Percentiles rank a stretch among this genome's conserved stretches.
Evolutionary conservation across 495 filamentous ascomycete genomes (phyloP).

Genomic region (Choiromyces venosus): DNA sequence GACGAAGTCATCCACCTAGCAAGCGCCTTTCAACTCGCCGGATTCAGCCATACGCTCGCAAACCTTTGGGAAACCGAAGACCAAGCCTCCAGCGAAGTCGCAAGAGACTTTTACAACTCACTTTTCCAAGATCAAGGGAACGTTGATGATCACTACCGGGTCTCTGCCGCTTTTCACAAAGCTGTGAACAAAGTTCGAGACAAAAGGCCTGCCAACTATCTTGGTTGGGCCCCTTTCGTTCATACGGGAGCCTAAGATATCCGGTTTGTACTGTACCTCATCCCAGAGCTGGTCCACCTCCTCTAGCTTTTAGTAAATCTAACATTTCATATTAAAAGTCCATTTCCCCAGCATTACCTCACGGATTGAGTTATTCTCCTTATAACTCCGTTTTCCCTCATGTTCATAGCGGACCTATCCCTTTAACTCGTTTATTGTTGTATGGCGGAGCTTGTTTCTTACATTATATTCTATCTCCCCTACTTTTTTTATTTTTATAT

Average conservation of each 20-base stretch:
- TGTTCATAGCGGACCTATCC: too few relatives aligned
- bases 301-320: too few relatives aligned
- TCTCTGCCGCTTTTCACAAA: slow-evolving; percentile 19
- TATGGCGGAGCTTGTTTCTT: too few relatives aligned
- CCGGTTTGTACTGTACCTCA: too few relatives aligned
- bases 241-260: slow-evolving; percentile 25
- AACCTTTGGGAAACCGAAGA: slow-evolving; percentile 40
- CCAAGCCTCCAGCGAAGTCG: slow-evolving; percentile 8
- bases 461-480: too few relatives aligned
- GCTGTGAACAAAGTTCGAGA: slow-evolving; percentile 17
- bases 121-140: slow-evolving; percentile 10
- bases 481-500: too few relatives aligned
- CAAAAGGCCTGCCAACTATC: neutral
- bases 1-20: slow-evolving; percentile 43
- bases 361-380: too few relatives aligned
- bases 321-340: too few relatives aligned
- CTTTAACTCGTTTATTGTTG: too few relatives aligned
- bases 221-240: slow-evolving; percentile 24
- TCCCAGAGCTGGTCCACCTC: too few relatives aligned
- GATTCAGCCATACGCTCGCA: slow-evolving; percentile 43
- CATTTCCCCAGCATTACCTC: too few relatives aligned
- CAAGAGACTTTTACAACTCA: slow-evolving; percentile 15
- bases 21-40: slow-evolving; percentile 43
- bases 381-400: too few relatives aligned
- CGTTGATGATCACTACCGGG: slow-evolving; percentile 2